Conservation (phyloP, 1,139 yeast species). For the Candida pseudoviswanathii region DNA sequence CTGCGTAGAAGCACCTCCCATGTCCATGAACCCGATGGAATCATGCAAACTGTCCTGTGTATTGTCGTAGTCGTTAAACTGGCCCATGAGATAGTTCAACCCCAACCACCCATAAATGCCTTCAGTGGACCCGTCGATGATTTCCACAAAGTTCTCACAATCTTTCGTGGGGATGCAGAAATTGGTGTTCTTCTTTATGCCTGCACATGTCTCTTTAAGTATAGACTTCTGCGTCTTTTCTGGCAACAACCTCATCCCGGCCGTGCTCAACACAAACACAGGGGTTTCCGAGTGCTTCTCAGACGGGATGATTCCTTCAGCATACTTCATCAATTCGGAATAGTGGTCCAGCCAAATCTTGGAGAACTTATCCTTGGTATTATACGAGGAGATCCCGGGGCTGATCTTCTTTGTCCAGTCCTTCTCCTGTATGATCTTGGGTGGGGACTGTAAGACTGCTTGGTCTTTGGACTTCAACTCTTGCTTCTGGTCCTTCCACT, state of each 20-base stretch:
- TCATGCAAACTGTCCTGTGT: constrained; percentile 32
- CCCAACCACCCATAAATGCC: constrained; percentile 85
- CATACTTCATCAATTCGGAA: constrained; percentile 54
- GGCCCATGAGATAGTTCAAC: constrained; percentile 64
- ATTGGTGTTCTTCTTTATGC: constrained; percentile 48
- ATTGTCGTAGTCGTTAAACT: constrained; percentile 47
- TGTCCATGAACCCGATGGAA: constrained; percentile 83
- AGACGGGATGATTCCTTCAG: constrained; percentile 59
- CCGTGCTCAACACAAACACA: constrained; percentile 73
- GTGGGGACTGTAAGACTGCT: constrained; percentile 51
- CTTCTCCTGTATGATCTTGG: constrained; percentile 58
- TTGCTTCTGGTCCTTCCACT: constrained; percentile 56
- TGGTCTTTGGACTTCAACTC: constrained; percentile 24
- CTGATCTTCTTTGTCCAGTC: constrained; percentile 63
- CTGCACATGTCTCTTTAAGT: constrained; percentile 52
- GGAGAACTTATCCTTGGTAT: constrained; percentile 33
- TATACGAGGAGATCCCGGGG: constrained; percentile 70
- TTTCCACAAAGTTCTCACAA: constrained; percentile 64
- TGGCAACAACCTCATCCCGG: constrained; percentile 75
- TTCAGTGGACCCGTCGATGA: constrained; percentile 79
- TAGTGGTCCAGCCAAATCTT: constrained; percentile 66
- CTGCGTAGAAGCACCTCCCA: constrained; percentile 90
- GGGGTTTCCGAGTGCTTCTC: constrained; percentile 61
- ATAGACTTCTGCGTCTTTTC: constrained; percentile 46
- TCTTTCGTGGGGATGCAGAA: constrained; percentile 44